A percentile compares a stretch with the other conserved stretches of the same genome.
Conservation (phyloP, 2,329 filamentous ascomycete genomes). For the Zymoseptoria ardabiliae region DNA sequence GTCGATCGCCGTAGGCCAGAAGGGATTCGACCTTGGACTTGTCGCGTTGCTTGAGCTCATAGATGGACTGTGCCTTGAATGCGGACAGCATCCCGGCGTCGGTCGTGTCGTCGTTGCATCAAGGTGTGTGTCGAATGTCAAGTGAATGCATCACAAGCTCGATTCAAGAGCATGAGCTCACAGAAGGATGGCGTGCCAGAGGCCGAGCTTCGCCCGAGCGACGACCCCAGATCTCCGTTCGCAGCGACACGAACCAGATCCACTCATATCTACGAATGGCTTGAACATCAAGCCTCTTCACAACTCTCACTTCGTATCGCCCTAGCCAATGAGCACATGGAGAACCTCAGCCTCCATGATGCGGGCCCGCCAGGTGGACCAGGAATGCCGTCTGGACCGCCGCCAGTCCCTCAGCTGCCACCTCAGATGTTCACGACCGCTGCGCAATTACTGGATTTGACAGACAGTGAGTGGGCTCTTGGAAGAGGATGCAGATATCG, state of each 20-base stretch:
- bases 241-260: no score
- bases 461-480: slow-evolving; percentile 68
- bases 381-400: slow-evolving; percentile 20
- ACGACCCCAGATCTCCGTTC: neutral
- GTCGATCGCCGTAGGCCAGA: slow-evolving; percentile 82
- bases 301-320: neutral
- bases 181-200: neutral
- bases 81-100: slow-evolving; percentile 63
- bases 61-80: slow-evolving; percentile 90
- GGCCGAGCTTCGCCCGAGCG: neutral
- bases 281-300: slow-evolving; percentile 3
- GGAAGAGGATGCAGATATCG: neutral
- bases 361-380: slow-evolving; percentile 19
- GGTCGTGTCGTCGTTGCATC: slow-evolving; percentile 4
- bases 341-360: slow-evolving; percentile 30
- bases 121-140: neutral
- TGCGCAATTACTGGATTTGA: slow-evolving; percentile 88
- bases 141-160: neutral
- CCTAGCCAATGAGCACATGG: slow-evolving; percentile 23
- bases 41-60: slow-evolving; percentile 93
- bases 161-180: neutral
- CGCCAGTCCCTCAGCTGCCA: slow-evolving; percentile 57
- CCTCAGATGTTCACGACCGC: slow-evolving; percentile 97
- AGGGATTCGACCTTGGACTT: slow-evolving; percentile 97
- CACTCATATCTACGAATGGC: slow-evolving; percentile 2